These are phyloP conservation scores for Oidiodendron maius DNA, from an alignment of 495 filamentous ascomycete genomes.

Conservation along the genomic window DNA sequence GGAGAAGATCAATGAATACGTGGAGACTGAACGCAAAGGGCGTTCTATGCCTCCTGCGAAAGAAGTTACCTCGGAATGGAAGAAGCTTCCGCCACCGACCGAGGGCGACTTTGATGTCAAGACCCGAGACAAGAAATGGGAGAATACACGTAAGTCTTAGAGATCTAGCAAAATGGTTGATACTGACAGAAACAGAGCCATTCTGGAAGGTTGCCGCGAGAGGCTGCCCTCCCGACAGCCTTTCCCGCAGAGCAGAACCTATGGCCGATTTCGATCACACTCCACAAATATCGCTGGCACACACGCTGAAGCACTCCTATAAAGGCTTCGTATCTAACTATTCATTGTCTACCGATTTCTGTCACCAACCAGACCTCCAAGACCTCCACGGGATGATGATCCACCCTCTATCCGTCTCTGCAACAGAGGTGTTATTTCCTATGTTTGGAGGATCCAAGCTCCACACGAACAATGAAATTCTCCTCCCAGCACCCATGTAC, in stretches of 20 bases:
- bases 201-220: constrained; percentile 59
- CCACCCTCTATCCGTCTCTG: constrained; percentile 52
- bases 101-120: constrained; percentile 9
- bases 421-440: constrained; percentile 54
- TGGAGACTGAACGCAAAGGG: constrained; percentile 46
- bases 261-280: constrained; percentile 32
- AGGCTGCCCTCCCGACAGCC: constrained; percentile 55
- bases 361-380: constrained; percentile 49
- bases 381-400: constrained; percentile 67
- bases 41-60: constrained; percentile 31
- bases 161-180: too few relatives aligned
- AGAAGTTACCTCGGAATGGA: constrained; percentile 18
- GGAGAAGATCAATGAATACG: constrained; percentile 54
- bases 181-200: too few relatives aligned
- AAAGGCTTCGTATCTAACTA: constrained; percentile 61
- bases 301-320: constrained; percentile 34
- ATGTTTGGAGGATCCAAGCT: constrained; percentile 75
- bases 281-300: constrained; percentile 31
- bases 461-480: constrained; percentile 72
- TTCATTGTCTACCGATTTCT: constrained; percentile 59
- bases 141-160: constrained; percentile 14
- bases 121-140: constrained; percentile 8
- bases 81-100: background rate
- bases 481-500: constrained; percentile 75
- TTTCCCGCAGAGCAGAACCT: constrained; percentile 41